Conservation (phyloP, 2,329 filamentous ascomycete species). For the Lachnellula occidentalis region DNA sequence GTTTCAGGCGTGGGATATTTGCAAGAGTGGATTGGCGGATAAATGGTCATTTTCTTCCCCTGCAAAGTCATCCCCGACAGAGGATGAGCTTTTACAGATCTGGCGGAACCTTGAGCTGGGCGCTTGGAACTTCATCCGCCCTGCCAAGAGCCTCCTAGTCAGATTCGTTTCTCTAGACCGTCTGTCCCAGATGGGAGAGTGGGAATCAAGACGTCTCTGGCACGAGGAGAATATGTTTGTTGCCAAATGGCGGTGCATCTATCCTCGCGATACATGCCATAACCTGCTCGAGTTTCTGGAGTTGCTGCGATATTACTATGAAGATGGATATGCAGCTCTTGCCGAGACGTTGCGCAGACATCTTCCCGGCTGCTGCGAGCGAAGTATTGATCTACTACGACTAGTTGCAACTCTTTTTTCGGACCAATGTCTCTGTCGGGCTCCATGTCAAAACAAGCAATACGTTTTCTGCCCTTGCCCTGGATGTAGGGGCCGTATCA, state of each 20-base stretch:
- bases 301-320: no score
- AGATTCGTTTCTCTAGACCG: not conserved
- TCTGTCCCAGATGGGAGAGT: not conserved
- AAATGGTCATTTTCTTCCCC: not conserved
- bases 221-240: not conserved
- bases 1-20: not conserved
- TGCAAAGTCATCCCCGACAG: not conserved
- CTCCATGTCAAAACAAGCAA: no score
- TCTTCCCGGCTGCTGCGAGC: no score
- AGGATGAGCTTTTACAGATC: not conserved
- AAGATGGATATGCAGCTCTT: no score
- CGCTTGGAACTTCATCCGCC: not conserved
- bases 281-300: not conserved
- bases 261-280: not conserved
- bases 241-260: not conserved
- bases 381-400: no score
- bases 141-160: not conserved
- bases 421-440: no score
- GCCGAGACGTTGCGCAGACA: no score
- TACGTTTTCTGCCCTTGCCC: no score
- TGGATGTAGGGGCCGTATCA: no score
- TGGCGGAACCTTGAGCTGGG: not conserved
- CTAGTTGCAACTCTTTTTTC: no score
- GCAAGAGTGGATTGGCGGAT: not conserved
- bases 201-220: not conserved